Conservation (phyloP, 495 filamentous ascomycete species). For the Daldinia bambusicola region DNA sequence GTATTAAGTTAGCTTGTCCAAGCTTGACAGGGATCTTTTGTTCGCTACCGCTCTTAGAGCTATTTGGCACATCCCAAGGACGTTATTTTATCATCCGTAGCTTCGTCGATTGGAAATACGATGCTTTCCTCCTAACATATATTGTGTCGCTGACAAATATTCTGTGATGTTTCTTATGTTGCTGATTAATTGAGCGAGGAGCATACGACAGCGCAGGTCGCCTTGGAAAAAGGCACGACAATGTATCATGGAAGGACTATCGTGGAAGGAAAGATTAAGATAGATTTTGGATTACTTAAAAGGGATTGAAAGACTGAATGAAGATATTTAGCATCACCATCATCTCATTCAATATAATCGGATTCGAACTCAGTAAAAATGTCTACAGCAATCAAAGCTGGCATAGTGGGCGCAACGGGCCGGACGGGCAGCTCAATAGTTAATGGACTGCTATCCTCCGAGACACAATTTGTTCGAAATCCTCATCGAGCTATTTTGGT, state of each 20-base stretch:
- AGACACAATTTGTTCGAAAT: conserved; percentile 39
- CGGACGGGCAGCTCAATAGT: conserved; percentile 49
- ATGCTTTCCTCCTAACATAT: not conserved
- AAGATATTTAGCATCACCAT: not conserved
- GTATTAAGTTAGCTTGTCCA: not conserved
- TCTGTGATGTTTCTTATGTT: not conserved
- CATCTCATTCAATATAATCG: not conserved
- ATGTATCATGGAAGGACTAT: not conserved
- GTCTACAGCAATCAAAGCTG: conserved; percentile 30
- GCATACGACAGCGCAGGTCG: not conserved
- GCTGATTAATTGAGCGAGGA: not conserved
- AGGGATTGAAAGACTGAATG: not conserved
- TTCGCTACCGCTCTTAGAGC: not conserved
- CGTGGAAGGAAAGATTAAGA: not conserved
- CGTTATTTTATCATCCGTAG: not conserved
- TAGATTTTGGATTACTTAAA: not conserved
- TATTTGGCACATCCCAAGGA: not conserved
- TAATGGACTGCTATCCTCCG: conserved; percentile 41
- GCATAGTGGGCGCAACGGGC: conserved; percentile 50
- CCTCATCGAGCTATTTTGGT: not conserved
- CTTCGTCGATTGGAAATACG: not conserved
- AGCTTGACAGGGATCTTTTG: not conserved
- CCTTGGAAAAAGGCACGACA: no score
- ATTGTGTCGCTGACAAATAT: not conserved
- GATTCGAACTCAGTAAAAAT: not conserved